Percentiles rank a stretch among this genome's conserved stretches.
Evolutionary conservation across 805 yeast genomes (phyloP).

Genomic region (Wickerhamiella spandovensis): DNA sequence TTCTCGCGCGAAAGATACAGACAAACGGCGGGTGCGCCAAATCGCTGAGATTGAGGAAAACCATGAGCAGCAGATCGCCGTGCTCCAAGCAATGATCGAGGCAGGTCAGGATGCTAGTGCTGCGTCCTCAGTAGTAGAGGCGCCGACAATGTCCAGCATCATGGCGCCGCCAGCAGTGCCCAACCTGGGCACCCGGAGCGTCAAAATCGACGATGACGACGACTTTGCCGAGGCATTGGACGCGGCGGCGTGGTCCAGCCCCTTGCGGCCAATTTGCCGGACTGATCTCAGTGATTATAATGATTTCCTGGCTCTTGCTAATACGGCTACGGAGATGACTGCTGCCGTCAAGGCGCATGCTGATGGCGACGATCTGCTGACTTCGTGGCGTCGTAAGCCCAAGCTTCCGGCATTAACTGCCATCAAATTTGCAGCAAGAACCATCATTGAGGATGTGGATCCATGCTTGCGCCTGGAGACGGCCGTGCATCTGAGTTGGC

Average conservation of each 20-base stretch:
- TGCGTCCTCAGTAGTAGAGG: background rate
- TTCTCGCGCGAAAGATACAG: slow-evolving; percentile 39
- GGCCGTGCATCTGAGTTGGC: slow-evolving; percentile 52
- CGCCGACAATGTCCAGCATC: background rate
- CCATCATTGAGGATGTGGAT: slow-evolving; percentile 69
- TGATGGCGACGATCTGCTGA: background rate
- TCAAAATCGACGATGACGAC: background rate
- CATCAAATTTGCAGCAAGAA: slow-evolving; percentile 45
- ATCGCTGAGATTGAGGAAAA: slow-evolving; percentile 50
- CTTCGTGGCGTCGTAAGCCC: background rate
- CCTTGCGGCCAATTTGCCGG: slow-evolving; percentile 20
- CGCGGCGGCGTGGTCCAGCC: slow-evolving; percentile 16
- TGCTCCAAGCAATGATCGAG: slow-evolving; percentile 44
- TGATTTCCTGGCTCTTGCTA: slow-evolving; percentile 8
- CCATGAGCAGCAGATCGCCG: slow-evolving; percentile 38
- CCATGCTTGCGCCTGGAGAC: slow-evolving; percentile 50
- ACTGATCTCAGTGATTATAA: slow-evolving; percentile 16
- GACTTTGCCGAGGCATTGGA: slow-evolving; percentile 5
- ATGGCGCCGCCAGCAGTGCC: background rate
- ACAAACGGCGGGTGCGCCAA: slow-evolving; percentile 54
- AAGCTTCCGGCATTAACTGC: slow-evolving; percentile 29
- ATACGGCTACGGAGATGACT: background rate
- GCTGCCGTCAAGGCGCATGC: background rate
- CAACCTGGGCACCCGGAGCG: background rate
- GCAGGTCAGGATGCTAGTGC: slow-evolving; percentile 16